phyloP scores from a whole-genome alignment of 1,139 yeast species.

The Taphrina flavorubra region DNA sequence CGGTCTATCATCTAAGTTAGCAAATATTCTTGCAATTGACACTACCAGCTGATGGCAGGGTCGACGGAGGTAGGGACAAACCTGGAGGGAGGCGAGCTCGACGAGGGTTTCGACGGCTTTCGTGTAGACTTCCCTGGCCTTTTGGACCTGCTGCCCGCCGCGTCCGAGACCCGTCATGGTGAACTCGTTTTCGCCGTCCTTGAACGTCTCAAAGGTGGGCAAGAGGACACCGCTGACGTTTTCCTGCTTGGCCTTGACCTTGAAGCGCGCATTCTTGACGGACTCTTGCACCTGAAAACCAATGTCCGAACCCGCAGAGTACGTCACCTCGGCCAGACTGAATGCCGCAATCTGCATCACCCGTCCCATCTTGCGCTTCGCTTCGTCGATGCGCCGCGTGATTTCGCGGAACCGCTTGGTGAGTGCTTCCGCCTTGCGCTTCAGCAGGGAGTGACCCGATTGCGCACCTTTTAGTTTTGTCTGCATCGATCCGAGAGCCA shows the following conservation, averaged over 20 bases:
- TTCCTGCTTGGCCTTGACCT: constrained; percentile 89
- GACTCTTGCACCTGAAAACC: constrained; percentile 95
- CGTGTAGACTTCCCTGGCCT: constrained; percentile 89
- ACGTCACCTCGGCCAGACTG: constrained; percentile 93
- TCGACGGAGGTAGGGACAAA: constrained; percentile 1
- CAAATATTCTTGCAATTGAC: constrained; percentile 49
- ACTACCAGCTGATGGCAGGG: too few relatives aligned
- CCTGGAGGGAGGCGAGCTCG: constrained; percentile 81
- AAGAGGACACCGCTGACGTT: constrained; percentile 94
- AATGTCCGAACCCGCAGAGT: constrained; percentile 95
- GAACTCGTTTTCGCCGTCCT: constrained; percentile 80
- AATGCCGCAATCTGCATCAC: constrained; percentile 99
- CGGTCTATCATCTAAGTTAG: constrained; percentile 58
- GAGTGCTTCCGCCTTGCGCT: constrained; percentile 94
- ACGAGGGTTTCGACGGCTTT: constrained; percentile 95
- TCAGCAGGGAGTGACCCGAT: constrained; percentile 90
- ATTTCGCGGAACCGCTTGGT: constrained; percentile 96
- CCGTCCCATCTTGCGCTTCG: constrained; percentile 96
- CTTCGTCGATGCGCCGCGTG: constrained; percentile 90
- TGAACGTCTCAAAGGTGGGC: constrained; percentile 83
- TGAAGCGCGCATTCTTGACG: constrained; percentile 83
- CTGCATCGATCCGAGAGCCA: constrained; percentile 80
- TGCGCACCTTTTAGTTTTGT: constrained; percentile 95
- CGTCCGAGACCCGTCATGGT: constrained; percentile 95
- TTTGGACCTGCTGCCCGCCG: constrained; percentile 98